These are phyloP conservation scores for Nephelium lappaceum DNA, from an alignment of 345 rosid species.

Conservation along the genomic window DNA sequence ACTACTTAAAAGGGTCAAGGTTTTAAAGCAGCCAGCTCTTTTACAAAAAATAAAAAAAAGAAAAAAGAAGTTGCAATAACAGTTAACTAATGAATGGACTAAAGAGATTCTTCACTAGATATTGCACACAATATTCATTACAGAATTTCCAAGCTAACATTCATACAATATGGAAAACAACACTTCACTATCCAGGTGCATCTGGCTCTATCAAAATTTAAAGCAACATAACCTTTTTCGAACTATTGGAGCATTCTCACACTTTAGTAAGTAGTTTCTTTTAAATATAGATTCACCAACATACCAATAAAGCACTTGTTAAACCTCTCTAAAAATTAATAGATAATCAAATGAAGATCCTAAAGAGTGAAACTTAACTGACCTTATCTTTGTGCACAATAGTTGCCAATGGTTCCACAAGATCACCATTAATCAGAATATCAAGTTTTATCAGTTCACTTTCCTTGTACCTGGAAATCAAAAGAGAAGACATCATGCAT, in stretches of 20 bases:
- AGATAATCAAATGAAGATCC: neutral
- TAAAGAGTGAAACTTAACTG: constrained; percentile 7
- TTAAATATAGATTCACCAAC: neutral
- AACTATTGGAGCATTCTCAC: neutral
- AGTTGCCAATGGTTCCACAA: constrained; percentile 89
- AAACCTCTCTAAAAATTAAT: neutral
- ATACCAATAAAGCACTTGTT: neutral
- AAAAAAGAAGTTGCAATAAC: neutral
- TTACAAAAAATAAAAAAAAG: neutral
- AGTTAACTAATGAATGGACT: neutral
- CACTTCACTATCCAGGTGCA: neutral
- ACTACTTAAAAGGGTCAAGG: neutral
- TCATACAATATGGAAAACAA: neutral
- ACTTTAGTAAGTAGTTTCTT: neutral
- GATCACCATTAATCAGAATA: constrained; percentile 81
- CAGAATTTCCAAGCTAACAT: neutral
- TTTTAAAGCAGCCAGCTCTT: neutral
- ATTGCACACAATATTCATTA: neutral
- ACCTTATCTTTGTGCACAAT: constrained; percentile 97
- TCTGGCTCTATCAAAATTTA: neutral
- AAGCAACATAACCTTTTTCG: neutral
- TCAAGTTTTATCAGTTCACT: constrained; percentile 88
- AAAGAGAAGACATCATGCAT: constrained; percentile 22
- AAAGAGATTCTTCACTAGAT: neutral
- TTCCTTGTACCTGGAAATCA: constrained; percentile 69